These are phyloP conservation scores for Cichorium intybus DNA, from an alignment of 140 eudicot genomes.

Conservation along the genomic window DNA sequence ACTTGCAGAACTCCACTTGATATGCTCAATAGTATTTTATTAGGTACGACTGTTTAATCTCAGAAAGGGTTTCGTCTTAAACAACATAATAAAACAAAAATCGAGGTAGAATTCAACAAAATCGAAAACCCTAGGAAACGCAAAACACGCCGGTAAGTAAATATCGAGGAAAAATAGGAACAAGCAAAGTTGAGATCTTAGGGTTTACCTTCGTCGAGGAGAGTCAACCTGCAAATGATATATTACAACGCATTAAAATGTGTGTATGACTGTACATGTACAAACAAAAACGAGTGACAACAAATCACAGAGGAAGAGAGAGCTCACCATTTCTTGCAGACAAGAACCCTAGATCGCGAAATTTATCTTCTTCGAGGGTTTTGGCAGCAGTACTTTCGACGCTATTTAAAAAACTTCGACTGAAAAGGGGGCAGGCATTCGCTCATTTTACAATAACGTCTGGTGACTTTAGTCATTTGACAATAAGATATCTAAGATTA, in stretches of 20 bases:
- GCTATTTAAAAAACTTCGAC: not conserved
- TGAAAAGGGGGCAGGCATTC: not conserved
- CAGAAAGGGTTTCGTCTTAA: not conserved
- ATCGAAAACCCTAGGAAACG: not conserved
- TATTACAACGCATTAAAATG: conserved; percentile 9
- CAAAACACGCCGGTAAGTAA: not conserved
- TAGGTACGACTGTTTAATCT: not conserved
- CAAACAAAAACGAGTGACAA: not conserved
- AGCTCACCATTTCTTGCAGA: conserved; percentile 25
- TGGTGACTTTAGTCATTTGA: not conserved
- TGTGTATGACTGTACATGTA: conserved; percentile 10
- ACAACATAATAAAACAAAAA: not conserved
- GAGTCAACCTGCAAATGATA: conserved; percentile 60
- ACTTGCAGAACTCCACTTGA: not conserved
- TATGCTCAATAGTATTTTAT: not conserved
- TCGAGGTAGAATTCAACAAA: not conserved
- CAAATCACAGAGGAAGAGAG: not conserved
- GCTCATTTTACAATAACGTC: conserved; percentile 6
- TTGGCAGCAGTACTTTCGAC: conserved; percentile 11
- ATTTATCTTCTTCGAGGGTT: conserved; percentile 26
- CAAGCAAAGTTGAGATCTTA: not conserved
- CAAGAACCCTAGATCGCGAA: conserved; percentile 43
- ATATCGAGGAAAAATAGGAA: not conserved
- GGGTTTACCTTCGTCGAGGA: conserved; percentile 68
- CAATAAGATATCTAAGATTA: not conserved